Base-by-base conservation (phyloP, 2,329 filamentous ascomycete genomes). In the Fusarium pseudocircinatum region DNA sequence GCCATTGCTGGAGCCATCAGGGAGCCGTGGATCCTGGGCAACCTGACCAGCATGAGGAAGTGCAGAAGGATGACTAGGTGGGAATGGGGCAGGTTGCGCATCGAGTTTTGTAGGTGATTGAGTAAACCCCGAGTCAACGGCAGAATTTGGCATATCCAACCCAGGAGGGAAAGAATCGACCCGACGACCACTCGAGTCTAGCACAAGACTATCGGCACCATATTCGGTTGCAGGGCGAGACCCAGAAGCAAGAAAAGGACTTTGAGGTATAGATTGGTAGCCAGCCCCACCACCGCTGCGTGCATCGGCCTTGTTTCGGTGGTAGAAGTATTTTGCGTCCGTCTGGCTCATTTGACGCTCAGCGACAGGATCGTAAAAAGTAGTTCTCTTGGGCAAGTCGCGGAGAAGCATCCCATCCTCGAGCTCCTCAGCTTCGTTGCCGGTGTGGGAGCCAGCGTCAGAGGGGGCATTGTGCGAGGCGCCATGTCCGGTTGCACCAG, bases 321-420 rank as follows among this genome's bases (percentile, higher is more conserved):
- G 96, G 82, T 97, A 99, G 84, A 98, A 97, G 71, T 98, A 88
- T 83, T 97, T 98, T 67, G 96, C 94, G 81, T 99, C 96, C 32
- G 94, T 92, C 82, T 97, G 95, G 79, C 93, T 97, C 91, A 97
- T 93, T 79, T 96, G 94, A 78, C 96, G 97, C 83, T 99, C 96
- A 60, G 94, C 93, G 59, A 96, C 92, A 78, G 96, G 94, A 82
- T 98, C 95, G 84, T 97, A 98, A 80, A 95, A 97, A 26, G 95
- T 94, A 14, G 95, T 97, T 80, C 92, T 92, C 69, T 87, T 87
- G 39, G 89, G 89, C 59, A 89, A 80, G 78, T 92, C 90, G 69
- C 90, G 85, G 28, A 85, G 84, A 15, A 92, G 84, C 86, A 92
- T 89, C 61, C 89, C 89, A 36, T 89, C 87, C 61, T 86, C 80